Evolutionary conservation across 1,139 yeast genomes (phyloP).

Genomic region (Kodamaea plutei): DNA sequence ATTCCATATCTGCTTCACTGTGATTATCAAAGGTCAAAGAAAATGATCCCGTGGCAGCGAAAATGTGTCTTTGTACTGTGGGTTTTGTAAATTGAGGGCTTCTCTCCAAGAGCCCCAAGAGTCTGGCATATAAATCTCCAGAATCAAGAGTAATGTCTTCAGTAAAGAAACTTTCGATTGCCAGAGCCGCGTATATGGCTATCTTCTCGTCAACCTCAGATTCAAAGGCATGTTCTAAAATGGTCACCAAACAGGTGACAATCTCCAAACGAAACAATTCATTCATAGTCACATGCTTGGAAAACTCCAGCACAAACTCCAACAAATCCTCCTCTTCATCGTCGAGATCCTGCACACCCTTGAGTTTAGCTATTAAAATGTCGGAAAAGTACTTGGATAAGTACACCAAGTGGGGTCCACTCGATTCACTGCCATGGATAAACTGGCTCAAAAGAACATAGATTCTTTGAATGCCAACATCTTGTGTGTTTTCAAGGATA

Average conservation of each 20-base stretch:
- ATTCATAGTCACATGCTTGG: background rate
- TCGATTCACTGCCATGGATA: slow-evolving; percentile 24
- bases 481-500: too few species aligned
- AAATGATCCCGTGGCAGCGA: slow-evolving; percentile 35
- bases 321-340: slow-evolving; percentile 4
- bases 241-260: slow-evolving; percentile 1
- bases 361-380: slow-evolving; percentile 2
- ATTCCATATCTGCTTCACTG: slow-evolving; percentile 12
- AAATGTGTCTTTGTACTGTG: slow-evolving; percentile 16
- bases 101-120: slow-evolving; percentile 6
- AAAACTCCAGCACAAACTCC: slow-evolving; percentile 6
- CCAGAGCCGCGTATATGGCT: slow-evolving; percentile 1
- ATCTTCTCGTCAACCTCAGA: slow-evolving; percentile 10
- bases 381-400: slow-evolving; percentile 11
- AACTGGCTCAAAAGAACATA: slow-evolving; percentile 33
- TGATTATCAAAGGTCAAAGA: slow-evolving; percentile 26
- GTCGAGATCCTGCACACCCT: background rate
- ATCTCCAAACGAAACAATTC: background rate
- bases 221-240: slow-evolving; percentile 8
- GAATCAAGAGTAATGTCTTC: slow-evolving; percentile 5
- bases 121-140: slow-evolving; percentile 4
- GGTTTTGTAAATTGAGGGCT: slow-evolving; percentile 2
- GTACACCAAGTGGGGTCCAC: slow-evolving; percentile 13
- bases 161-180: slow-evolving; percentile 5
- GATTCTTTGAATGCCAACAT: too few species aligned